These are phyloP conservation scores for Omphalea diandra DNA, from an alignment of 441 rosid genomes.

Conservation along the genomic window DNA sequence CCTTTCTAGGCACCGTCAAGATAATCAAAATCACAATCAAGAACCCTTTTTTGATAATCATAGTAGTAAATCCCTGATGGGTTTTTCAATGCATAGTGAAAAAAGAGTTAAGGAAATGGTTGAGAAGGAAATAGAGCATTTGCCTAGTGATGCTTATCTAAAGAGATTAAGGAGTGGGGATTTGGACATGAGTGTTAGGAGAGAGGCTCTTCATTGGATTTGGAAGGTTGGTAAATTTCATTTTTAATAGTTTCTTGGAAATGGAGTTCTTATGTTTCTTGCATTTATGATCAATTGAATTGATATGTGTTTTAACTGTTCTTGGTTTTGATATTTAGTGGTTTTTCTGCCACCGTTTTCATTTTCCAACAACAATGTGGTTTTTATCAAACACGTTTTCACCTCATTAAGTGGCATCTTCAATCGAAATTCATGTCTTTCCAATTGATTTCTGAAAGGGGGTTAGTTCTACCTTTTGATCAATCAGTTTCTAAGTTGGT, in stretches of 20 bases:
- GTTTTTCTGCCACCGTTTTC: conserved; percentile 17
- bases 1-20: conserved; percentile 28
- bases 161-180: conserved; percentile 55
- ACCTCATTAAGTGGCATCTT: no score
- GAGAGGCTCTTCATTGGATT: conserved; percentile 60
- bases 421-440: background rate
- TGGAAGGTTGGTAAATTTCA: conserved; percentile 39
- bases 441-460: background rate
- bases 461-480: conserved; percentile 10
- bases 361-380: conserved; percentile 19
- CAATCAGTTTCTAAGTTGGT: conserved; percentile 10
- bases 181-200: conserved; percentile 46
- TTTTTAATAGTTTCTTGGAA: conserved; percentile 17
- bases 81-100: conserved; percentile 44
- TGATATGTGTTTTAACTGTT: conserved; percentile 4
- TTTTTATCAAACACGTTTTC: background rate
- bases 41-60: conserved; percentile 19
- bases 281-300: conserved; percentile 10
- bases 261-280: conserved; percentile 15
- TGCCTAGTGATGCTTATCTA: conserved; percentile 48
- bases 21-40: conserved; percentile 17
- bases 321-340: background rate
- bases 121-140: conserved; percentile 46
- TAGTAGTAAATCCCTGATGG: conserved; percentile 38
- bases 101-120: conserved; percentile 48